Evolutionary conservation across 768 basidiomycete species (phyloP).

Genomic region (Leccinum longicurvipes): DNA sequence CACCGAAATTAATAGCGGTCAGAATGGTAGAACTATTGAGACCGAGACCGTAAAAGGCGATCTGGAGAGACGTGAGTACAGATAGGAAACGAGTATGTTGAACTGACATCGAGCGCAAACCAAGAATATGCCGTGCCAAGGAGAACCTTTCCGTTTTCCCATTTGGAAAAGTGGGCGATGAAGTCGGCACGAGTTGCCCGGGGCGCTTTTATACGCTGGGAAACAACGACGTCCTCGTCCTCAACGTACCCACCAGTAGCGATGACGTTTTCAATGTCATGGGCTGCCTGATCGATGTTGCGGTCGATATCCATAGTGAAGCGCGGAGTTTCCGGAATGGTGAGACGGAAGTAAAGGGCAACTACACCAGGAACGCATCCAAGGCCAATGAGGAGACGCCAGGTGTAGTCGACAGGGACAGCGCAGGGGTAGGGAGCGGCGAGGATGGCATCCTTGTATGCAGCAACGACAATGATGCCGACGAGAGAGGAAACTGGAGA

Average conservation of each 20-base stretch:
- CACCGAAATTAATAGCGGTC: conserved; percentile 63
- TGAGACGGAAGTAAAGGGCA: conserved; percentile 89
- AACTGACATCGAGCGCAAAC: conserved; percentile 80
- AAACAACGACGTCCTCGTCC: conserved; percentile 48
- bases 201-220: conserved; percentile 62
- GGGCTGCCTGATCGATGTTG: conserved; percentile 70
- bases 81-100: not conserved
- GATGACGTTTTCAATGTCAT: conserved; percentile 71
- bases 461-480: conserved; percentile 57
- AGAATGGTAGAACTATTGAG: conserved; percentile 81
- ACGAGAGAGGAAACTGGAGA: conserved; percentile 60
- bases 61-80: conserved; percentile 36
- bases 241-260: conserved; percentile 42
- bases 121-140: conserved; percentile 79
- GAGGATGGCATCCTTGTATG: conserved; percentile 63
- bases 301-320: conserved; percentile 90
- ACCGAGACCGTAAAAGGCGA: conserved; percentile 87
- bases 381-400: conserved; percentile 87
- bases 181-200: conserved; percentile 72
- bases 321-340: conserved; percentile 90
- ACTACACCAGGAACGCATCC: conserved; percentile 78
- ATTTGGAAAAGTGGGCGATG: conserved; percentile 58
- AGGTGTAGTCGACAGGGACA: conserved; percentile 65
- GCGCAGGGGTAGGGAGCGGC: conserved; percentile 37
- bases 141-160: conserved; percentile 77